Percentiles rank a stretch among this genome's conserved stretches.
Conservation (phyloP, 305 asterid genomes). For the Solanum hybrid region DNA sequence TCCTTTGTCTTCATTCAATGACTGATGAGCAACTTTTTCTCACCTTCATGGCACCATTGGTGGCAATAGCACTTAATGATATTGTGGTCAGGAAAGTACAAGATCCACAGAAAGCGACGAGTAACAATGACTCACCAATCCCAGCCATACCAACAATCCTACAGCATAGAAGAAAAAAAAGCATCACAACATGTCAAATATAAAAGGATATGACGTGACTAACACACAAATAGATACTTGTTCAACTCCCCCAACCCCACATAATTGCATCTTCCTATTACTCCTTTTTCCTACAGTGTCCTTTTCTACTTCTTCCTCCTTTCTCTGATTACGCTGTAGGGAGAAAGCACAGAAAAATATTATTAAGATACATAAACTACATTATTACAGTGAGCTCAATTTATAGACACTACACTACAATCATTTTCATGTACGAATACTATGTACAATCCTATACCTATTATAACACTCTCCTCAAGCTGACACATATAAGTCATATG, state of each 20-base stretch:
- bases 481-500: background rate
- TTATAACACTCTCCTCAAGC: background rate
- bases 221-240: background rate
- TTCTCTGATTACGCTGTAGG: background rate
- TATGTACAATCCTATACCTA: background rate
- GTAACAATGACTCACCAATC: conserved; percentile 78
- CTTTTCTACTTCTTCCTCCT: background rate
- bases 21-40: background rate
- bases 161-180: conserved; percentile 16
- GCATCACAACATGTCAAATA: background rate
- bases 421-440: background rate
- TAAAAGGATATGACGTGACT: background rate
- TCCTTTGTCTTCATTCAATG: conserved; percentile 1
- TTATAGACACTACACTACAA: background rate
- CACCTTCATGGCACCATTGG: conserved; percentile 99
- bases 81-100: conserved; percentile 94
- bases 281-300: background rate
- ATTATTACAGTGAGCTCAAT: background rate
- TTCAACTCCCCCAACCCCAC: background rate
- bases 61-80: conserved; percentile 96
- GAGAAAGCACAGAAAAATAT: background rate
- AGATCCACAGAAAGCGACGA: conserved; percentile 86
- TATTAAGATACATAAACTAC: background rate
- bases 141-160: conserved; percentile 99
- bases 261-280: background rate